These are phyloP conservation scores for Neopestalotiopsis clavispora DNA, from an alignment of 2,329 filamentous ascomycete genomes.

Conservation along the genomic window DNA sequence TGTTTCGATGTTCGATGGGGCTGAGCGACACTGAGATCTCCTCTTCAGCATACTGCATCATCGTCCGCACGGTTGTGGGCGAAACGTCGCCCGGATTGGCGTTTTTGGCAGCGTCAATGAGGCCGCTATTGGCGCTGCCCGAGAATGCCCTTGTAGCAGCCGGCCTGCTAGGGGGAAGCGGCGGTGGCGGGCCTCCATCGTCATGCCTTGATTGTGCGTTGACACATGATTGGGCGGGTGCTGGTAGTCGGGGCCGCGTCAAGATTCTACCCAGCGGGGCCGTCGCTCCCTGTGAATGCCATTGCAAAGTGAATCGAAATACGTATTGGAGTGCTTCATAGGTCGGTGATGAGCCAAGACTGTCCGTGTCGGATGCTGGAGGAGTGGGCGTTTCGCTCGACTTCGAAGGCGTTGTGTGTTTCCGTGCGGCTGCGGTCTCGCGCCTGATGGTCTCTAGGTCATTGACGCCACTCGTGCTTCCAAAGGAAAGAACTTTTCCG, in stretches of 20 bases:
- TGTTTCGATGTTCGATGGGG: constrained; percentile 25
- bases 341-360: constrained; percentile 59
- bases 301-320: constrained; percentile 78
- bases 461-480: constrained; percentile 43
- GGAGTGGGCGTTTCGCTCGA: constrained; percentile 35
- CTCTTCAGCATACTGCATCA: constrained; percentile 26
- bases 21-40: constrained; percentile 27
- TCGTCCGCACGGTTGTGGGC: constrained; percentile 32
- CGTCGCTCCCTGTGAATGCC: constrained; percentile 58
- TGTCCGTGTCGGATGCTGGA: constrained; percentile 55
- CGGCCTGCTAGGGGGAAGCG: constrained; percentile 43
- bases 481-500: constrained; percentile 63
- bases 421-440: constrained; percentile 53
- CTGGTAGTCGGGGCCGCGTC: constrained; percentile 70
- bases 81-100: constrained; percentile 43
- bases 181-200: constrained; percentile 43
- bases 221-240: constrained; percentile 70
- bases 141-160: constrained; percentile 53
- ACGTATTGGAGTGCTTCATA: constrained; percentile 63
- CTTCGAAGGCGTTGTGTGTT: constrained; percentile 40
- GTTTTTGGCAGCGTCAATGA: constrained; percentile 57
- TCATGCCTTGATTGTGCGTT: constrained; percentile 28
- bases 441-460: constrained; percentile 55
- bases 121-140: constrained; percentile 48
- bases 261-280: constrained; percentile 67